These are phyloP conservation scores for Scolecobasidium constrictum DNA, from an alignment of 2,329 filamentous ascomycete species.

Conservation along the genomic window DNA sequence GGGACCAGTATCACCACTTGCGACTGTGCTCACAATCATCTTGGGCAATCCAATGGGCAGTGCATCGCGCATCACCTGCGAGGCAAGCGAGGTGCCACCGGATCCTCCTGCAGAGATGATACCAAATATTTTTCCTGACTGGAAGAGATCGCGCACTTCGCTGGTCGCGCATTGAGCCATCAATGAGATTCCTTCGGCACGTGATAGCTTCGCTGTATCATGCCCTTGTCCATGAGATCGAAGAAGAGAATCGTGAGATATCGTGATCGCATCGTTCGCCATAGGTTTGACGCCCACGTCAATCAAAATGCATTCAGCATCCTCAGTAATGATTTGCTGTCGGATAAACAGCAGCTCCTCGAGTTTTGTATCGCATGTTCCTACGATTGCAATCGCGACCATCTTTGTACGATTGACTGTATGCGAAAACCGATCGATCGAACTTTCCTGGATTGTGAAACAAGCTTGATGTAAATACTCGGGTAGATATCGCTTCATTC, in stretches of 20 bases:
- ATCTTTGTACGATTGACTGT: too few species aligned
- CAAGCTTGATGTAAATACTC: too few species aligned
- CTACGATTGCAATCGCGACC: conserved; percentile 42
- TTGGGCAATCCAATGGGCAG: conserved; percentile 59
- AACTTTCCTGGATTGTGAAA: too few species aligned
- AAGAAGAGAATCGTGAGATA: conserved; percentile 34
- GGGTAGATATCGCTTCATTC: too few species aligned
- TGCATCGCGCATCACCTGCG: conserved; percentile 48
- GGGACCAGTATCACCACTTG: conserved; percentile 52
- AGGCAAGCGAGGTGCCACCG: conserved; percentile 49
- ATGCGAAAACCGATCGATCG: too few species aligned
- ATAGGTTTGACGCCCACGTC: conserved; percentile 43
- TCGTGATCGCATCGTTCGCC: conserved; percentile 35
- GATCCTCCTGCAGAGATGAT: conserved; percentile 52
- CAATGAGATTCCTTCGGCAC: conserved; percentile 45
- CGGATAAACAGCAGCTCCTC: conserved; percentile 46
- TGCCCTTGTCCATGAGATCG: conserved; percentile 15
- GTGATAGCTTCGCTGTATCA: conserved; percentile 30
- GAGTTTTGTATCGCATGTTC: conserved; percentile 56
- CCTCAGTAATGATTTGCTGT: conserved; percentile 29
- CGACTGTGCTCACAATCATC: conserved; percentile 58
- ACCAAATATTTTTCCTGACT: conserved; percentile 36
- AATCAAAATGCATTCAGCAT: conserved; percentile 35
- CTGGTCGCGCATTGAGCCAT: conserved; percentile 40
- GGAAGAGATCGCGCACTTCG: conserved; percentile 30